phyloP scores from a whole-genome alignment of 306 rosid genomes.

The Fragaria iinumae region DNA sequence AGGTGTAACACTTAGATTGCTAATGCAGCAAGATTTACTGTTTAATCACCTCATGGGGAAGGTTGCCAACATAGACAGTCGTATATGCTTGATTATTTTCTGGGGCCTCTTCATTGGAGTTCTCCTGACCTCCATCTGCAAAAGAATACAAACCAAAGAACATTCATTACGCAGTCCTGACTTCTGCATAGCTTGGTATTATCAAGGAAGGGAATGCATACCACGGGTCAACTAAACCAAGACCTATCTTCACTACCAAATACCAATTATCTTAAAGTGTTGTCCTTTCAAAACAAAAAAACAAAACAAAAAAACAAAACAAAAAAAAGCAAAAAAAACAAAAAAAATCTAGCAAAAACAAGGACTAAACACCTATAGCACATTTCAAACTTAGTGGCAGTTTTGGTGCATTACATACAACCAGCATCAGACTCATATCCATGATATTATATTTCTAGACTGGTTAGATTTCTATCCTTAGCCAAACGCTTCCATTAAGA shows the following conservation, averaged over 20 bases:
- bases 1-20: conserved; percentile 1
- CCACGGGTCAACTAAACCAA: background rate
- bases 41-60: conserved; percentile 68
- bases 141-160: conserved; percentile 16
- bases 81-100: conserved; percentile 75
- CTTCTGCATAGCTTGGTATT: background rate
- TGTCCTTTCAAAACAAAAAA: no score
- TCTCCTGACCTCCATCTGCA: conserved; percentile 65
- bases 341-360: background rate
- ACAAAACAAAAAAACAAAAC: no score
- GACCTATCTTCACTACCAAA: background rate
- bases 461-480: background rate
- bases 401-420: background rate
- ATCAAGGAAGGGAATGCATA: background rate
- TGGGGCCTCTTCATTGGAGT: conserved; percentile 55
- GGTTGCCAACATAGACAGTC: conserved; percentile 87
- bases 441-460: background rate
- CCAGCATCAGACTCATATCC: conserved; percentile 1
- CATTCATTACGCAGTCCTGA: background rate
- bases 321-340: no score
- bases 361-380: background rate
- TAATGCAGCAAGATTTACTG: conserved; percentile 9
- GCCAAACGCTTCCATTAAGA: background rate
- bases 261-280: background rate
- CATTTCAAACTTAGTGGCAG: background rate